A percentile compares a stretch with the other conserved stretches of the same genome.
Conservation (phyloP, 768 basidiomycete genomes). For the Mycena pura region DNA sequence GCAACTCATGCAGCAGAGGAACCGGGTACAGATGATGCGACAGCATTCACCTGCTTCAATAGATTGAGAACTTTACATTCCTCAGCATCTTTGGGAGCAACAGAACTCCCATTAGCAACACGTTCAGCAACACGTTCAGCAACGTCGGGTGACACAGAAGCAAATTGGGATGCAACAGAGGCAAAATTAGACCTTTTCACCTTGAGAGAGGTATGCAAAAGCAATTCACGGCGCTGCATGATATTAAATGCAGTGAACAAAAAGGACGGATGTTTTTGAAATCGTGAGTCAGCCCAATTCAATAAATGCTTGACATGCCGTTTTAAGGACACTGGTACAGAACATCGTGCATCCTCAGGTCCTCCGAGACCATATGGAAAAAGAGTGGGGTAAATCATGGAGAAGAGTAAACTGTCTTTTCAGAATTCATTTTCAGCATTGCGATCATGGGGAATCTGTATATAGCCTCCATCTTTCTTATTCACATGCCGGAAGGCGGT, state of each 20-base stretch:
- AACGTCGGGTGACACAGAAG: background rate
- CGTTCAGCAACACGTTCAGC: background rate
- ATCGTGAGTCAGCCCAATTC: slow-evolving; percentile 19
- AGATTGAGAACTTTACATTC: slow-evolving; percentile 27
- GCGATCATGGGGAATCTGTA: slow-evolving; percentile 28
- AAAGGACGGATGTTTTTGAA: slow-evolving; percentile 34
- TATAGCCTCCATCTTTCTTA: slow-evolving; percentile 21
- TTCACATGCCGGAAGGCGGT: slow-evolving; percentile 33
- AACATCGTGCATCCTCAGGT: slow-evolving; percentile 24
- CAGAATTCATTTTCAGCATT: slow-evolving; percentile 25
- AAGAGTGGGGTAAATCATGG: slow-evolving; percentile 33
- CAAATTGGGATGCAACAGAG: slow-evolving; percentile 19
- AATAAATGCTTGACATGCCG: slow-evolving; percentile 32
- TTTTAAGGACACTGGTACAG: slow-evolving; percentile 20
- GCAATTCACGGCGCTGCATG: slow-evolving; percentile 26
- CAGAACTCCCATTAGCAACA: slow-evolving; percentile 6
- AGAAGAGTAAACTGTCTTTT: slow-evolving; percentile 21
- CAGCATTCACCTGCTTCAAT: slow-evolving; percentile 24
- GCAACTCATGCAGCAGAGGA: slow-evolving; percentile 7
- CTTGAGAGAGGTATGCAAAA: slow-evolving; percentile 30
- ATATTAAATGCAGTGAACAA: slow-evolving; percentile 38
- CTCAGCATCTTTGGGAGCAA: slow-evolving; percentile 16
- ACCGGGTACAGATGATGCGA: slow-evolving; percentile 1
- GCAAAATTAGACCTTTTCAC: slow-evolving; percentile 25
- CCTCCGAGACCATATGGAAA: slow-evolving; percentile 36